phyloP scores from a whole-genome alignment of 345 rosid species.

The Moricandia arvensis region DNA sequence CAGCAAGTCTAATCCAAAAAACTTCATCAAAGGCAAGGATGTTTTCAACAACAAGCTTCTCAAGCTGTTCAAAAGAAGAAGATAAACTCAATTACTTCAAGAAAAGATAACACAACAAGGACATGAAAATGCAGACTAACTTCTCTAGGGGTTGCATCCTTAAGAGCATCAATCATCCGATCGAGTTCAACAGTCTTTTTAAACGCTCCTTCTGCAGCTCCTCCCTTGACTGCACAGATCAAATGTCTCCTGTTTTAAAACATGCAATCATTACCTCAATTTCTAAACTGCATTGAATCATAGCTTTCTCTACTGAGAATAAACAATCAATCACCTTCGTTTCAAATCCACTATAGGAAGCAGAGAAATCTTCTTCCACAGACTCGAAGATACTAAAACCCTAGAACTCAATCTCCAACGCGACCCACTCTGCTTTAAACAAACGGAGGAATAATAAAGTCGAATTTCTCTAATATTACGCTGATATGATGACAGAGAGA shows the following conservation, averaged over 20 bases:
- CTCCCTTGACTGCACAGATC: slow-evolving; percentile 73
- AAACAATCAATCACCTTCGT: slow-evolving; percentile 35
- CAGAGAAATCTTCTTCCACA: slow-evolving; percentile 16
- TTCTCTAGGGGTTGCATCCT: slow-evolving; percentile 72
- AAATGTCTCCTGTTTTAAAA: slow-evolving; percentile 86
- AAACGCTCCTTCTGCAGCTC: slow-evolving; percentile 80
- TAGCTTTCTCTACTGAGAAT: background rate
- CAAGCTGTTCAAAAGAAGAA: slow-evolving; percentile 55
- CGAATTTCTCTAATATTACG: background rate
- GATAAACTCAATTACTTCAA: background rate
- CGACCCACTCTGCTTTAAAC: slow-evolving; percentile 26
- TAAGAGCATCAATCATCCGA: slow-evolving; percentile 67
- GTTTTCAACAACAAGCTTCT: slow-evolving; percentile 76
- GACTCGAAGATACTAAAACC: slow-evolving; percentile 19
- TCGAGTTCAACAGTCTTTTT: slow-evolving; percentile 89
- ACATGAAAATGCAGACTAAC: slow-evolving; percentile 36
- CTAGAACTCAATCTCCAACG: slow-evolving; percentile 34
- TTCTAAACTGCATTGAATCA: slow-evolving; percentile 30
- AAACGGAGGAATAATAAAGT: background rate
- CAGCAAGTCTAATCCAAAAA: slow-evolving; percentile 88
- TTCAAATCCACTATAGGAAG: slow-evolving; percentile 23
- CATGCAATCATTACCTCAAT: slow-evolving; percentile 43
- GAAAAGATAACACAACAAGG: background rate
- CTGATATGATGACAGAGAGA: background rate
- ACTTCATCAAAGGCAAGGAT: slow-evolving; percentile 80